Percentiles rank a stretch among this genome's conserved stretches.
Evolutionary conservation across 2,329 filamentous ascomycete species (phyloP).

Genomic region (Ampelomyces quisqualis): DNA sequence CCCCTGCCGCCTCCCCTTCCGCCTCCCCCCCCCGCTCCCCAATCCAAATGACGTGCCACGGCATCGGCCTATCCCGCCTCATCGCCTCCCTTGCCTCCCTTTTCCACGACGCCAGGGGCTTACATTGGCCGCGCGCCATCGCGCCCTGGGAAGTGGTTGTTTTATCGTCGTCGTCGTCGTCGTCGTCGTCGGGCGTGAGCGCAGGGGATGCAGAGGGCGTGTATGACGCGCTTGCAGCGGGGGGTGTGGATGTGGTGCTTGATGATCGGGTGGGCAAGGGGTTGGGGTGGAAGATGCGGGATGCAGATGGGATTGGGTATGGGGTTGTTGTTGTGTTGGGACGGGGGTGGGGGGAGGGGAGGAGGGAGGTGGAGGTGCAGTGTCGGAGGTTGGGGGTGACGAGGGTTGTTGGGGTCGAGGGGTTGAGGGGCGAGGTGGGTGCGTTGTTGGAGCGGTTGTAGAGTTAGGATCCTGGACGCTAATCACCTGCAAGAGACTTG

Average conservation of each 20-base stretch:
- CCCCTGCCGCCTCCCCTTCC: no score
- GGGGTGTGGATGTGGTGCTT: constrained; percentile 32
- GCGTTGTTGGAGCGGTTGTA: constrained; percentile 24
- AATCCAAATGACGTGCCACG: constrained; percentile 97
- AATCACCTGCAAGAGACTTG: no score
- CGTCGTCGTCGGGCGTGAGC: constrained; percentile 53
- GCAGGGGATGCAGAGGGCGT: constrained; percentile 57
- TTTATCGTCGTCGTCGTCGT: constrained; percentile 55
- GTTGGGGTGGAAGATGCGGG: constrained; percentile 82
- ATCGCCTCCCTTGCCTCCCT: constrained; percentile 82
- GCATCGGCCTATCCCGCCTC: constrained; percentile 88
- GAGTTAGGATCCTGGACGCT: neutral
- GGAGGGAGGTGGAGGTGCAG: constrained; percentile 68
- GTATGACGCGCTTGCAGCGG: constrained; percentile 59
- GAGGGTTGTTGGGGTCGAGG: constrained; percentile 57
- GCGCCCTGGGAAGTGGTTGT: constrained; percentile 80
- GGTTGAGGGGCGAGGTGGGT: constrained; percentile 49
- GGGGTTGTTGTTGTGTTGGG: constrained; percentile 81
- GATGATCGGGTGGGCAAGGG: constrained; percentile 53
- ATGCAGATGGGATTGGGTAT: constrained; percentile 88
- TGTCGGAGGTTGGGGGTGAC: constrained; percentile 68
- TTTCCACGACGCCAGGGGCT: constrained; percentile 64
- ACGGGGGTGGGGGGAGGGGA: constrained; percentile 38
- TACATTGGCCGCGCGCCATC: constrained; percentile 86
- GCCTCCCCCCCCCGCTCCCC: no score